Evolutionary conservation across 495 filamentous ascomycete genomes (phyloP).

Genomic region (Hypoxylon intermedium): DNA sequence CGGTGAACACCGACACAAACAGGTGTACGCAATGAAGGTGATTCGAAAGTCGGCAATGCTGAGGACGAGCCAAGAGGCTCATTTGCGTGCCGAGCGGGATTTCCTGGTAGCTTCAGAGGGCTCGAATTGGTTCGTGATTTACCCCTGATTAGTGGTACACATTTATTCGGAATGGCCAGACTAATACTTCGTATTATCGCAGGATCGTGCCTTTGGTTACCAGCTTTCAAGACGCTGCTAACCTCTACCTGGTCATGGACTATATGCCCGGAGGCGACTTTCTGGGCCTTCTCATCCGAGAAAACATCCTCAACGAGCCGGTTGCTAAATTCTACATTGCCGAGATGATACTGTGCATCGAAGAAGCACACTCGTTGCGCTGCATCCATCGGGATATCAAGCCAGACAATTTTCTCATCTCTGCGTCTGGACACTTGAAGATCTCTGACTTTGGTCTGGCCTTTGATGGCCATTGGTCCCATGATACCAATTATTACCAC

Average conservation of each 20-base stretch:
- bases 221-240: constrained; percentile 84
- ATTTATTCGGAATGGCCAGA: background rate
- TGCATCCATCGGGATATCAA: constrained; percentile 97
- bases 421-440: constrained; percentile 85
- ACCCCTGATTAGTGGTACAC: background rate
- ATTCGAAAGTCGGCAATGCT: constrained; percentile 93
- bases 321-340: constrained; percentile 86
- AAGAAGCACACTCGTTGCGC: constrained; percentile 83
- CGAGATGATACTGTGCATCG: constrained; percentile 94
- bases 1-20: constrained; percentile 29
- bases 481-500: constrained; percentile 84
- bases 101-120: constrained; percentile 85
- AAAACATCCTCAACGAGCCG: constrained; percentile 77
- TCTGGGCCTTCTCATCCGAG: constrained; percentile 80
- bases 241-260: constrained; percentile 94
- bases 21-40: constrained; percentile 94
- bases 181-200: background rate
- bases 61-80: constrained; percentile 86
- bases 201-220: constrained; percentile 84
- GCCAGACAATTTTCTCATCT: constrained; percentile 94
- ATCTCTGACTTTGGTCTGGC: constrained; percentile 95
- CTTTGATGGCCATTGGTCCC: constrained; percentile 93
- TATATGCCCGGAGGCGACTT: constrained; percentile 98
- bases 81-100: constrained; percentile 88
- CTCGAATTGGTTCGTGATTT: constrained; percentile 68